Evolutionary conservation across 768 basidiomycete genomes (phyloP), one percentile per base, ranked within the genome.

Genomic region (Ephemerocybe angulata): DNA sequence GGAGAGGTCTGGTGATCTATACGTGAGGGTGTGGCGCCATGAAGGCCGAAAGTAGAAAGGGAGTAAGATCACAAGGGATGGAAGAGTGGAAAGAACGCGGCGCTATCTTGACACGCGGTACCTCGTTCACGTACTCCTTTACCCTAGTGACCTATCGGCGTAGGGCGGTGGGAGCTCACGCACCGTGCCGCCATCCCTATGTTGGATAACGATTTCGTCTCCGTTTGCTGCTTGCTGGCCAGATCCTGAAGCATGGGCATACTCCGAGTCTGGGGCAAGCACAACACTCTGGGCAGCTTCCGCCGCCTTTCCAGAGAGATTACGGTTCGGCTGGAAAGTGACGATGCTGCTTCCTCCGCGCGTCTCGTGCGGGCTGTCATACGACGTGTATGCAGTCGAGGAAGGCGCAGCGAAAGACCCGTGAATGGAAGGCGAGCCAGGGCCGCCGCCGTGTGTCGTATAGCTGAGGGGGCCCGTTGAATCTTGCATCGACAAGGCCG

Each of bases 141-240:
- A n/a, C n/a, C n/a, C n/a, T 35, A 35, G 33, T 13, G 29, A 33
- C 35, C 48, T 50, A 31, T 73, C 69, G 10, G 60, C 57, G 53
- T 76, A 76, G 3, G 75, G 74, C 25, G 75, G 74, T 8, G 74
- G 74, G 1, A 74, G 63, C 54, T 76, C 74, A 25, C 69, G 71
- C n/a, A 74, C 70, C 17, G 68, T 54, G 37, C 63, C 65, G 13
- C 69, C 73, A 52, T 76, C 74, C 29, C 65, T 61, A 60, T 76
- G 75, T 55, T 75, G 74, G 22, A 75, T 68, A 40, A 76, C 65
- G 58, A 75, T 66, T 41, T 73, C 73, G 6, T 64, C 65, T 15
- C 57, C 59, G 22, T 38, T 47, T n/a, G 42, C 54, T 3, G 30
- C n/a, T 19, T 48, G 43, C 17, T 54, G 53, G 28, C 52, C 52